These are phyloP conservation scores for Solanum pimpinellifolium DNA, from an alignment of 257 asterid genomes.

Conservation along the genomic window DNA sequence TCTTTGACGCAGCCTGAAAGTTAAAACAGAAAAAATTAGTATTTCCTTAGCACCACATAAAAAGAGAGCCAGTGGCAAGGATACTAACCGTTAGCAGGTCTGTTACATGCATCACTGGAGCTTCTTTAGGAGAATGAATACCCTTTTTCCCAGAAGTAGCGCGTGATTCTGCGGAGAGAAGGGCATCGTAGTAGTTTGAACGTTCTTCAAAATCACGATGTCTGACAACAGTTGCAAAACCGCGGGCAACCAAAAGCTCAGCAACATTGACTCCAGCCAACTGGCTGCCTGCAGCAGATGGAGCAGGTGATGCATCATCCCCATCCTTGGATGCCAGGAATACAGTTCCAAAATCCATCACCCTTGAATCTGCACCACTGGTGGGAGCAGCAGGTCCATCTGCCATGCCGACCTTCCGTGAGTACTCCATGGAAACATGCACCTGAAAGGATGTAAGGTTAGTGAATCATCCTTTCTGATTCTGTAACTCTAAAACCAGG, in stretches of 20 bases:
- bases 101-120: conserved; percentile 77
- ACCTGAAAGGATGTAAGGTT: conserved; percentile 34
- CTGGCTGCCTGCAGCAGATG: conserved; percentile 45
- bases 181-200: conserved; percentile 81
- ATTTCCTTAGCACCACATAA: not conserved
- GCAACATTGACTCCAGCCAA: conserved; percentile 61
- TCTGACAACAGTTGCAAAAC: conserved; percentile 82
- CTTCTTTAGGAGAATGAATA: conserved; percentile 74
- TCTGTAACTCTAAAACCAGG: not conserved
- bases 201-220: conserved; percentile 99
- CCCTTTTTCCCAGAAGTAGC: conserved; percentile 88
- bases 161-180: conserved; percentile 84
- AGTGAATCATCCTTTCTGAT: not conserved
- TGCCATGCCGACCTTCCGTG: conserved; percentile 60
- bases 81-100: conserved; percentile 74
- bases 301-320: conserved; percentile 31
- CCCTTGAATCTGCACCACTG: conserved; percentile 40
- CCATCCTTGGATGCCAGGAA: conserved; percentile 71
- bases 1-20: conserved; percentile 63
- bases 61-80: not conserved
- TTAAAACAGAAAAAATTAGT: not conserved
- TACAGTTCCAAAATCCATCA: conserved; percentile 92
- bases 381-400: conserved; percentile 58
- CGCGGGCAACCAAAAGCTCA: conserved; percentile 87
- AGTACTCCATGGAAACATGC: conserved; percentile 92